Percentiles rank a stretch among this genome's conserved stretches.
Evolutionary conservation across 768 basidiomycete genomes (phyloP).

Genomic region (Agaricus sinodeliciosus): DNA sequence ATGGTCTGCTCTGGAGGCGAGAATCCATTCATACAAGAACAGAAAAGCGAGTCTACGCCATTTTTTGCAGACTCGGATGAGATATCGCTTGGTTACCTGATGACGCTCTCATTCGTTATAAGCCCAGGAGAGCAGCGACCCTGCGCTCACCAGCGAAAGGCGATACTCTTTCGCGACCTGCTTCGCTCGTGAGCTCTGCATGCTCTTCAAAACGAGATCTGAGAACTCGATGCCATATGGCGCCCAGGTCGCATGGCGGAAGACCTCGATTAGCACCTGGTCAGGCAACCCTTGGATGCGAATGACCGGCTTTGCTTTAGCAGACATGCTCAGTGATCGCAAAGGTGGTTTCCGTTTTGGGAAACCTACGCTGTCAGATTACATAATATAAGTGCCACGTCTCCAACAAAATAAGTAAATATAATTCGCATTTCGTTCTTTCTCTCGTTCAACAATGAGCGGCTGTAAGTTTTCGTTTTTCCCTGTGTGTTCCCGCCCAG

Average conservation of each 20-base stretch:
- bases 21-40: conserved; percentile 18
- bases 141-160: conserved; percentile 17
- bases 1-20: conserved; percentile 11
- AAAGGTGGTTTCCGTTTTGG: too few relatives aligned
- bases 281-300: conserved; percentile 18
- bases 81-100: conserved; percentile 6
- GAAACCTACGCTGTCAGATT: not conserved
- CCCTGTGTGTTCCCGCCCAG: not conserved
- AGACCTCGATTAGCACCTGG: conserved; percentile 22
- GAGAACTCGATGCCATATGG: conserved; percentile 17
- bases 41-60: conserved; percentile 17
- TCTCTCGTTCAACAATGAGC: conserved; percentile 53
- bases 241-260: conserved; percentile 21
- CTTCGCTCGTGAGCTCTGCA: conserved; percentile 10
- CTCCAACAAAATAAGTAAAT: conserved; percentile 1
- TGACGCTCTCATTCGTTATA: not conserved
- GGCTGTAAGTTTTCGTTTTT: conserved; percentile 50
- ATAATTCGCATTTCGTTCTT: not conserved
- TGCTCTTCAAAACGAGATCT: conserved; percentile 10
- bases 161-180: conserved; percentile 12
- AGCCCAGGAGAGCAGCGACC: not conserved
- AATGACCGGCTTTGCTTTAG: conserved; percentile 10
- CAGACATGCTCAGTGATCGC: conserved; percentile 14
- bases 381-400: conserved; percentile 5
- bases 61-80: conserved; percentile 17